phyloP scores from a whole-genome alignment of 2,329 filamentous ascomycete species.

The Stemphylium vesicarium region DNA sequence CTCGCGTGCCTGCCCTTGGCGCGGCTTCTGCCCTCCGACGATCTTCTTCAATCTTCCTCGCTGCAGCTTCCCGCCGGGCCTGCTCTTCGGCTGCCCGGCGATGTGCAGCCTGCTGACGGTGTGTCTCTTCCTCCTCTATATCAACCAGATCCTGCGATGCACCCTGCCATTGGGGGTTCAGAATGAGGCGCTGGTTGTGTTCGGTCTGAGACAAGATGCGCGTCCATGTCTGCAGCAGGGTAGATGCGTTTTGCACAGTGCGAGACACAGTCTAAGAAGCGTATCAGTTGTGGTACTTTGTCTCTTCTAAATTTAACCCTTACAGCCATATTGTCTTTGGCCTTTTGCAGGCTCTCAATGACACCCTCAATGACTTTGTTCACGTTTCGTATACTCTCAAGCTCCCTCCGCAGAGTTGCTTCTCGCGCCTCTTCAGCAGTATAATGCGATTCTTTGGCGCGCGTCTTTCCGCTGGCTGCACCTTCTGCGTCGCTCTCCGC shows the following conservation, averaged over 20 bases:
- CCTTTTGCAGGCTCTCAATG: slow-evolving; percentile 72
- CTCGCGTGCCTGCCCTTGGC: slow-evolving; percentile 48
- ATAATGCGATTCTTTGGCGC: slow-evolving; percentile 58
- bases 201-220: slow-evolving; percentile 96
- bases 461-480: slow-evolving; percentile 49
- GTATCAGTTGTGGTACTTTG: slow-evolving; percentile 13
- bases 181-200: slow-evolving; percentile 90
- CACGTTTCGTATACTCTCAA: slow-evolving; percentile 82
- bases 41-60: slow-evolving; percentile 58
- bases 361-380: slow-evolving; percentile 87
- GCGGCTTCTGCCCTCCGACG: slow-evolving; percentile 66
- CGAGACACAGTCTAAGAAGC: slow-evolving; percentile 73
- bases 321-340: slow-evolving; percentile 80
- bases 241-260: slow-evolving; percentile 86
- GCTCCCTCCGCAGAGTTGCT: slow-evolving; percentile 74
- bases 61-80: slow-evolving; percentile 73
- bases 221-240: slow-evolving; percentile 92
- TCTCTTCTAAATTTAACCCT: slow-evolving; percentile 24
- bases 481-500: slow-evolving; percentile 48
- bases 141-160: slow-evolving; percentile 81
- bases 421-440: slow-evolving; percentile 74
- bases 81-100: slow-evolving; percentile 79
- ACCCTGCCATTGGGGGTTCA: slow-evolving; percentile 89
- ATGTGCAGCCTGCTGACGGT: slow-evolving; percentile 78
- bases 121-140: slow-evolving; percentile 77